A percentile compares a stretch with the other conserved stretches of the same genome.
Conservation (phyloP, 2,329 filamentous ascomycete genomes). For the Plectosphaerella sp. region DNA sequence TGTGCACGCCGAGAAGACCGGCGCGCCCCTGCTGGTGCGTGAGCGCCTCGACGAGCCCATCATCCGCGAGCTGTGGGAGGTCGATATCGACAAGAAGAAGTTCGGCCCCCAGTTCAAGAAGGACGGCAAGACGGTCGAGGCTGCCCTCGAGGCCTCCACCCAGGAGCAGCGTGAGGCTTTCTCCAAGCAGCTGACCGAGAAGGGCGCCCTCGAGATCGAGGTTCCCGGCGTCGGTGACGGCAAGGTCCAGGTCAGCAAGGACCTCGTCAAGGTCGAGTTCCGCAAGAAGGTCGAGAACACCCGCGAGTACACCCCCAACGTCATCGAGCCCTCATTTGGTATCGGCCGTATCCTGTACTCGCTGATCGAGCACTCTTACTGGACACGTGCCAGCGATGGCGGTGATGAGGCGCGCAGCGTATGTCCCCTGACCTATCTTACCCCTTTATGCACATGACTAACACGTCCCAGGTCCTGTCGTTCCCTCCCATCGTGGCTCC, state of each 20-base stretch:
- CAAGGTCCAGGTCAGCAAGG: conserved; percentile 74
- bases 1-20: conserved; percentile 91
- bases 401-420: conserved; percentile 82
- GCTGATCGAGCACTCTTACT: conserved; percentile 92
- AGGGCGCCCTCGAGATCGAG: conserved; percentile 72
- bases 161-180: conserved; percentile 81
- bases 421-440: conserved; percentile 36
- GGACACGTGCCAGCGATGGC: conserved; percentile 67
- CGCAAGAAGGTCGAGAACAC: conserved; percentile 77
- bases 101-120: conserved; percentile 96
- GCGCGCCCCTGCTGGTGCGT: conserved; percentile 78
- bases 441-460: conserved; percentile 1
- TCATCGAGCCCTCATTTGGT: conserved; percentile 96
- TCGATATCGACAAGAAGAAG: conserved; percentile 90
- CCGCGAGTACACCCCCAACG: conserved; percentile 90
- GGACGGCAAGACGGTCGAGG: conserved; percentile 81
- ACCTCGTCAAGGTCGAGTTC: conserved; percentile 80
- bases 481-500: conserved; percentile 70
- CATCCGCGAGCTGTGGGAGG: conserved; percentile 79
- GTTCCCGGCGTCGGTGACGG: conserved; percentile 64
- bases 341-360: conserved; percentile 93
- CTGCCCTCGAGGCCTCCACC: conserved; percentile 67
- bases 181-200: conserved; percentile 65
- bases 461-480: conserved; percentile 46
- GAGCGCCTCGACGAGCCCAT: conserved; percentile 75